Evolutionary conservation across 2,329 filamentous ascomycete genomes (phyloP).

Genomic region (Alternaria conjuncta): DNA sequence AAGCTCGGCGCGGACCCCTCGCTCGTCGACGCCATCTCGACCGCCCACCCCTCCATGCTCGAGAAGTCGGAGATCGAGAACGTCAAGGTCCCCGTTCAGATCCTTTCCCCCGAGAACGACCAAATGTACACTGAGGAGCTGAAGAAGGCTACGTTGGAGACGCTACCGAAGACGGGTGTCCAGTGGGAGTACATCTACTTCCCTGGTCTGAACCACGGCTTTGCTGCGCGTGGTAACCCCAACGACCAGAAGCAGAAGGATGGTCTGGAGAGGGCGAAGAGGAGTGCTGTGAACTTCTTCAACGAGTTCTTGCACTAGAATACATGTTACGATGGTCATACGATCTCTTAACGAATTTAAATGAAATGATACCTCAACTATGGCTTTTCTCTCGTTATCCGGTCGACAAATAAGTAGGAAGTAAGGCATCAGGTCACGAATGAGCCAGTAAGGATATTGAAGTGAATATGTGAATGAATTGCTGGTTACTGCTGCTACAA

Average conservation of each 20-base stretch:
- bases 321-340: background rate
- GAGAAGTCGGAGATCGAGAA: conserved; percentile 40
- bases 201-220: conserved; percentile 42
- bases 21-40: conserved; percentile 39
- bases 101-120: conserved; percentile 40
- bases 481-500: background rate
- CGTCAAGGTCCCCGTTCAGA: conserved; percentile 40
- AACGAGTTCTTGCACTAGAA: conserved; percentile 42
- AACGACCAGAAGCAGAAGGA: conserved; percentile 35
- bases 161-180: conserved; percentile 36
- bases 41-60: conserved; percentile 40
- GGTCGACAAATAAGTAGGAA: background rate
- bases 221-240: conserved; percentile 38
- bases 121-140: conserved; percentile 35
- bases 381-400: rapidly evolving
- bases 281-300: conserved; percentile 38
- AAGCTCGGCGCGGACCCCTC: conserved; percentile 40
- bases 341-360: background rate
- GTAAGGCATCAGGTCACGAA: background rate
- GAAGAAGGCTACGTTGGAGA: conserved; percentile 36
- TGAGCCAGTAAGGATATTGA: background rate
- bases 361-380: background rate
- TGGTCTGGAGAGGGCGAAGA: conserved; percentile 45
- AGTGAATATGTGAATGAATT: background rate
- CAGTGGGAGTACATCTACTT: conserved; percentile 46